phyloP scores from a whole-genome alignment of 2,329 filamentous ascomycete species.

The Pseudogymnoascus pannorum region DNA sequence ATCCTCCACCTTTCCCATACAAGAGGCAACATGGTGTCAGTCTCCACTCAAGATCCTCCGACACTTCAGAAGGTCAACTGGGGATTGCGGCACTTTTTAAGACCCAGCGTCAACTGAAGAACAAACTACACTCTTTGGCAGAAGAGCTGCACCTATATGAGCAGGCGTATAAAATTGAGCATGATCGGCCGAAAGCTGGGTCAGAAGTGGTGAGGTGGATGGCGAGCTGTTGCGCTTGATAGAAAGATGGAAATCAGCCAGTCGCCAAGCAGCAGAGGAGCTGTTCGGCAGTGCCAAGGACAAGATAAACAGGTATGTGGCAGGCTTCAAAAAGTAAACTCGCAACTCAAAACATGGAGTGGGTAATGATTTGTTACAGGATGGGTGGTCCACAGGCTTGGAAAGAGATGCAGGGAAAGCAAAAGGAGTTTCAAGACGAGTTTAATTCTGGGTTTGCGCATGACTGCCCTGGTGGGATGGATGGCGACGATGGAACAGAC shows the following conservation, averaged over 20 bases:
- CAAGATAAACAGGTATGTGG: constrained; percentile 41
- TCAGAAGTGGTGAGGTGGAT: constrained; percentile 29
- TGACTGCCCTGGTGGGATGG: constrained; percentile 26
- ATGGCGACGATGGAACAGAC: constrained; percentile 29
- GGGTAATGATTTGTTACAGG: constrained; percentile 12
- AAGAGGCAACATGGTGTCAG: background rate
- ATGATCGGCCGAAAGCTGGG: constrained; percentile 15
- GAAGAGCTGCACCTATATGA: constrained; percentile 41
- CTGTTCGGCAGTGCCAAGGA: constrained; percentile 54
- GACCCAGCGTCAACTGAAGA: constrained; percentile 28
- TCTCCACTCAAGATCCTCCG: background rate
- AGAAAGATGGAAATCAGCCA: constrained; percentile 53
- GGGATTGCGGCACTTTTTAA: constrained; percentile 27
- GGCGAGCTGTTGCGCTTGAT: constrained; percentile 49
- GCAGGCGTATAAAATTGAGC: constrained; percentile 47
- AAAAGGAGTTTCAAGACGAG: constrained; percentile 31
- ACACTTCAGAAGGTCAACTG: constrained; percentile 3
- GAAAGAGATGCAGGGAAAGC: constrained; percentile 38
- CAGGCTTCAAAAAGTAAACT: background rate
- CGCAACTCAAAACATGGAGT: background rate
- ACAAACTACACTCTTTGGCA: constrained; percentile 23
- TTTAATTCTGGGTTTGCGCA: constrained; percentile 29
- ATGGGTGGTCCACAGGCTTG: constrained; percentile 57
- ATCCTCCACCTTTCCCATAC: background rate
- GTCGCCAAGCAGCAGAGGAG: constrained; percentile 59